These are phyloP conservation scores for Lecanoromycetidae sp. DNA, from an alignment of 2,329 filamentous ascomycete species.

Conservation along the genomic window DNA sequence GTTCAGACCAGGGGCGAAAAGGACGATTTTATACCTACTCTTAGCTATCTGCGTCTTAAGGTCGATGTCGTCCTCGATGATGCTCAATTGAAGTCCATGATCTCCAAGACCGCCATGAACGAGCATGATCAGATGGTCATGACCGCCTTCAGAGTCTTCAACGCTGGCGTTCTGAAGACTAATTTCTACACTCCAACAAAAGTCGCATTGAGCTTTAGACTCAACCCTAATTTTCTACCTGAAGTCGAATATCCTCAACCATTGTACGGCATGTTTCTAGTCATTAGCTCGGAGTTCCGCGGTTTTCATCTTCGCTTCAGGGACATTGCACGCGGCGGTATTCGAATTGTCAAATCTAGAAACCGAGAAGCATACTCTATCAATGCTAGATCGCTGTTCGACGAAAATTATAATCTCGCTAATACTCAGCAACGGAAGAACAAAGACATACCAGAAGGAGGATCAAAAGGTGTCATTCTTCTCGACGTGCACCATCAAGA, in stretches of 20 bases:
- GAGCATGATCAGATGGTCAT: slow-evolving; percentile 98
- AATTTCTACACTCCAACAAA: slow-evolving; percentile 98
- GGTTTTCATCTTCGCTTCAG: slow-evolving; percentile 97
- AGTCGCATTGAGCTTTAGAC: slow-evolving; percentile 90
- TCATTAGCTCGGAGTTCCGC: slow-evolving; percentile 91
- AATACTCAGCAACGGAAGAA: slow-evolving; percentile 99
- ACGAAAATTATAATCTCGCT: slow-evolving; percentile 96
- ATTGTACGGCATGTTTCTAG: slow-evolving; percentile 95
- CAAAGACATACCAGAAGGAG: slow-evolving; percentile 97
- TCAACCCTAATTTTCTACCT: slow-evolving; percentile 81
- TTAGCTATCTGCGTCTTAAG: slow-evolving; percentile 55
- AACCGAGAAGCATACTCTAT: slow-evolving; percentile 93
- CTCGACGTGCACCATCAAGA: slow-evolving; percentile 91
- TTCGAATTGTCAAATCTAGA: slow-evolving; percentile 95
- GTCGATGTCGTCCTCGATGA: slow-evolving; percentile 67
- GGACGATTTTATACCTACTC: slow-evolving; percentile 58
- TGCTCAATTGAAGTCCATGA: slow-evolving; percentile 58
- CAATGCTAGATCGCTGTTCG: slow-evolving; percentile 91
- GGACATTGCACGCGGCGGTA: slow-evolving; percentile 91
- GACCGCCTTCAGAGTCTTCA: slow-evolving; percentile 93
- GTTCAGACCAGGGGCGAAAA: slow-evolving; percentile 52
- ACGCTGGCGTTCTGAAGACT: slow-evolving; percentile 84
- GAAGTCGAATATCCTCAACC: slow-evolving; percentile 85
- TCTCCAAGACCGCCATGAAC: slow-evolving; percentile 68
- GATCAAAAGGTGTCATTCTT: slow-evolving; percentile 93